Conservation (phyloP, 768 basidiomycete species). For the Nidularia pulvinata region DNA sequence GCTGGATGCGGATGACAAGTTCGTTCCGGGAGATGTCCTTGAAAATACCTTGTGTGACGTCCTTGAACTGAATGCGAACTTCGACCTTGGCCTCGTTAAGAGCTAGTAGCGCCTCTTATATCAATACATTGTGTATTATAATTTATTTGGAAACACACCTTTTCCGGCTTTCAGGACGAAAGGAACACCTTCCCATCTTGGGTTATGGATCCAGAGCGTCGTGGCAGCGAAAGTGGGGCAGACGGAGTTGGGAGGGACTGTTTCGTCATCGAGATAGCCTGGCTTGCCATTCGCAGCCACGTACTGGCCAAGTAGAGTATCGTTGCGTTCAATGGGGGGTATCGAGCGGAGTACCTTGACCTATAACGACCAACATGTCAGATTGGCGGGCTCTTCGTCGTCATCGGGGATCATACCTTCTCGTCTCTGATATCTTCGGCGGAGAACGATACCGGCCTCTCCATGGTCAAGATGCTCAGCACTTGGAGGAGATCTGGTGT, state of each 20-base stretch:
- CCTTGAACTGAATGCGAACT: constrained; percentile 97
- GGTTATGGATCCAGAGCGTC: constrained; percentile 91
- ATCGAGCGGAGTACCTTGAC: constrained; percentile 96
- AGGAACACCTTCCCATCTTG: constrained; percentile 98
- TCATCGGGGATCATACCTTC: constrained; percentile 57
- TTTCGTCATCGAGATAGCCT: constrained; percentile 98
- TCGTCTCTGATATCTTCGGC: constrained; percentile 98
- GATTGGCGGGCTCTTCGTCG: constrained; percentile 1
- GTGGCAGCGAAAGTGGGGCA: constrained; percentile 96
- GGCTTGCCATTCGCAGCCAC: constrained; percentile 88
- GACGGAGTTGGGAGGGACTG: constrained; percentile 87
- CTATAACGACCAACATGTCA: constrained; percentile 31
- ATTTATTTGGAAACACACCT: constrained; percentile 46
- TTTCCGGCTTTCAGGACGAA: constrained; percentile 99
- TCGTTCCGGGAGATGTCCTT: constrained; percentile 96
- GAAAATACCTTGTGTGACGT: constrained; percentile 97
- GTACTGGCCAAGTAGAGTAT: constrained; percentile 95
- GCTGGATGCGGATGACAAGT: constrained; percentile 96
- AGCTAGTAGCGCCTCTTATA: constrained; percentile 44
- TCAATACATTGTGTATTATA: constrained; percentile 5
- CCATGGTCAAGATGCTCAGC: constrained; percentile 94
- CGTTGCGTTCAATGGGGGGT: constrained; percentile 72
- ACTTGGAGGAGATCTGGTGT: constrained; percentile 89
- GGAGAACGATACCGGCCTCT: constrained; percentile 95
- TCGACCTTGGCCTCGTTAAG: constrained; percentile 99